These are phyloP conservation scores for Ustilaginoidea virens DNA, from an alignment of 2,329 filamentous ascomycete species.

Conservation along the genomic window DNA sequence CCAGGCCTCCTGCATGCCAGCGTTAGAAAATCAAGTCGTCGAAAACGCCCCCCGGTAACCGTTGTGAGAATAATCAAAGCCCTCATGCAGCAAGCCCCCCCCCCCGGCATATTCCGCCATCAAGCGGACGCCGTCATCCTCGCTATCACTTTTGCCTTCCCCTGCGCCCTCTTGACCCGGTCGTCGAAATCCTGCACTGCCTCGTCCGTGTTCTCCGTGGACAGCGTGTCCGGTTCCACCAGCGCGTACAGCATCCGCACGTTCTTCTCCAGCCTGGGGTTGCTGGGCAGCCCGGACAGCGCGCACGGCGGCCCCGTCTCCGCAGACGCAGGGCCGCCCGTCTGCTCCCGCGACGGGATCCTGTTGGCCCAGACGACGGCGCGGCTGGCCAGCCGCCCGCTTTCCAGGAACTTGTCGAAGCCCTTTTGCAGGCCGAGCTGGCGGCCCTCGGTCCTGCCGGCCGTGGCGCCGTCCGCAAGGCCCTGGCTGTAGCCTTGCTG, in stretches of 20 bases:
- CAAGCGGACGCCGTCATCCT: constrained; percentile 43
- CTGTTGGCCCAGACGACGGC: constrained; percentile 74
- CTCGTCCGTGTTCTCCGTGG: constrained; percentile 73
- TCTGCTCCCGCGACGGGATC: constrained; percentile 20
- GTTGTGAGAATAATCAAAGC: neutral
- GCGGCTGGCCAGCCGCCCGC: constrained; percentile 64
- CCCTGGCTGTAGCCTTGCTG: constrained; percentile 67
- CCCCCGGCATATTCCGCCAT: too few species aligned
- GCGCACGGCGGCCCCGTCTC: constrained; percentile 6
- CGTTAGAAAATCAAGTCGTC: too few species aligned
- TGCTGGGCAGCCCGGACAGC: constrained; percentile 33
- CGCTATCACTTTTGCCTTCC: constrained; percentile 76
- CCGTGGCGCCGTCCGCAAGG: constrained; percentile 54
- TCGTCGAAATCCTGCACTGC: constrained; percentile 87
- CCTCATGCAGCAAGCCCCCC: too few species aligned
- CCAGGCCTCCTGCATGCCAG: too few species aligned
- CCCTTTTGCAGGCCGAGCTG: constrained; percentile 84
- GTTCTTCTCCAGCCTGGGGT: constrained; percentile 60
- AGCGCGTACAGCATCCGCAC: constrained; percentile 59
- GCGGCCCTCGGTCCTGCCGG: constrained; percentile 76
- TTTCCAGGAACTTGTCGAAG: constrained; percentile 78
- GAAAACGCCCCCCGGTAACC: neutral
- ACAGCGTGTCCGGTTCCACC: constrained; percentile 62
- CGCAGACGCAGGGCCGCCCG: constrained; percentile 1
- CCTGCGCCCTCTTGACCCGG: constrained; percentile 64